Evolutionary conservation across 139 green algal genomes (phyloP), one percentile per base, ranked within the genome.

Genomic region (Chlorella sp.): DNA sequence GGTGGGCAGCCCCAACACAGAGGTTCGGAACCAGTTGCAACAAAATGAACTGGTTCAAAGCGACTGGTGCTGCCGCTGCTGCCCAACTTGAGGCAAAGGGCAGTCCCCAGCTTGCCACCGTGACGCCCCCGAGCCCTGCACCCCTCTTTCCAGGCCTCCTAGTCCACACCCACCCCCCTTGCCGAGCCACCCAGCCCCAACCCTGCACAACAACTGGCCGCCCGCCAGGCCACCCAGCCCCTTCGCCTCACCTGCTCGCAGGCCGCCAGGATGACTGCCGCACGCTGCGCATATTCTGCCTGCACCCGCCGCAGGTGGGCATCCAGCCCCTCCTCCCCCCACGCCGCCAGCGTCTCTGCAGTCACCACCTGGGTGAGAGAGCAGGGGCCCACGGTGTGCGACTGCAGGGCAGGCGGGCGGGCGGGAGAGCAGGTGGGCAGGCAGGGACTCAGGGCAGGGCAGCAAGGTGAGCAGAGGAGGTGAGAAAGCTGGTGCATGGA

Each of bases 281-380:
- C 88, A 21, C 90, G 90, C 30, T 68, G 68, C 0, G 85, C 91
- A 36, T 96, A 96, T 48, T 90, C 79, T 32, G 34, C 19, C 88
- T 96, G 93, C 88, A 96, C 79, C 57, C 24, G 37, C 26, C 61
- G 71, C 26, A 95, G 57, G 84, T 95, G 89, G 0, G 57, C 37
- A n/a, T 93, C 88, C 53, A 95, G 89, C 34, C 93, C 93, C 30
- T 75, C 68, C 0, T 84, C 68, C n/a, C 92, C 94, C 93, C 93
- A 95, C 3, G 84, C 68, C 15, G 30, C n/a, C 53, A 94, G 81
- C 66, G 90, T 86, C 40, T 76, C 93, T 16, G n/a, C 36, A 61
- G 92, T 83, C 78, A 94, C 48, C 42, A 87, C 90, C 78, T 94
- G 91, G 78, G 75, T 92, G 15, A 95, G n/a, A 22, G 42, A 88